Percentiles rank a stretch among this genome's conserved stretches.
These are phyloP conservation scores for Calendula officinalis DNA, from an alignment of 129 eudicot species.

Conservation along the genomic window DNA sequence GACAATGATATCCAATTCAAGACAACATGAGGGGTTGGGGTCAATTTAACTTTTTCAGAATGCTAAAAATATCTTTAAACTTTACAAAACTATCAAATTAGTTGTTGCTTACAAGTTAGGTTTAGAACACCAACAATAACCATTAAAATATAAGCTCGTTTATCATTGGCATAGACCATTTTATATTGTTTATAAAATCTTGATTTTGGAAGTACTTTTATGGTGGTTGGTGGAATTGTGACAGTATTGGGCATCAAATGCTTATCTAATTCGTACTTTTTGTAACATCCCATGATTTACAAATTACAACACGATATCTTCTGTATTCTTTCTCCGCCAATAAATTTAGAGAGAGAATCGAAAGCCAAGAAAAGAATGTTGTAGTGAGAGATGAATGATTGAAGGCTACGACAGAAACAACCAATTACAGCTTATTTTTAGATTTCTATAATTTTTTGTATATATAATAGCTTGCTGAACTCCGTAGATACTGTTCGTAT, in stretches of 20 bases:
- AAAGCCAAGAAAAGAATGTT: conserved; percentile 23
- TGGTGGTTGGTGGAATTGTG: conserved; percentile 38
- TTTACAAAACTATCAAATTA: not conserved
- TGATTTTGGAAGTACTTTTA: not conserved
- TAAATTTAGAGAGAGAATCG: conserved; percentile 16
- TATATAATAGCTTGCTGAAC: not conserved
- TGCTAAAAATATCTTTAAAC: not conserved
- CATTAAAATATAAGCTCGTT: not conserved
- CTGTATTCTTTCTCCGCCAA: conserved; percentile 27
- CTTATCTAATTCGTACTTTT: conserved; percentile 56
- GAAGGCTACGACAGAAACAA: conserved; percentile 31
- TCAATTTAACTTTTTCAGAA: not conserved
- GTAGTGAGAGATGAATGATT: conserved; percentile 20
- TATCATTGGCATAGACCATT: not conserved
- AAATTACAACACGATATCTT: not conserved
- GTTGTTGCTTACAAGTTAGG: not conserved
- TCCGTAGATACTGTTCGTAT: not conserved
- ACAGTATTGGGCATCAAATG: conserved; percentile 56
- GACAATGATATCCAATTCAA: too few species aligned
- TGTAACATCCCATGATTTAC: conserved; percentile 42
- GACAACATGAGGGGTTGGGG: not conserved
- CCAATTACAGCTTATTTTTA: conserved; percentile 30
- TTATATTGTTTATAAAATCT: not conserved
- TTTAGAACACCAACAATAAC: not conserved
- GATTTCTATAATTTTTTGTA: not conserved